A percentile compares a stretch with the other conserved stretches of the same genome.
These are phyloP conservation scores for Sarocladium oryzae DNA, from an alignment of 2,329 filamentous ascomycete species.

Conservation along the genomic window DNA sequence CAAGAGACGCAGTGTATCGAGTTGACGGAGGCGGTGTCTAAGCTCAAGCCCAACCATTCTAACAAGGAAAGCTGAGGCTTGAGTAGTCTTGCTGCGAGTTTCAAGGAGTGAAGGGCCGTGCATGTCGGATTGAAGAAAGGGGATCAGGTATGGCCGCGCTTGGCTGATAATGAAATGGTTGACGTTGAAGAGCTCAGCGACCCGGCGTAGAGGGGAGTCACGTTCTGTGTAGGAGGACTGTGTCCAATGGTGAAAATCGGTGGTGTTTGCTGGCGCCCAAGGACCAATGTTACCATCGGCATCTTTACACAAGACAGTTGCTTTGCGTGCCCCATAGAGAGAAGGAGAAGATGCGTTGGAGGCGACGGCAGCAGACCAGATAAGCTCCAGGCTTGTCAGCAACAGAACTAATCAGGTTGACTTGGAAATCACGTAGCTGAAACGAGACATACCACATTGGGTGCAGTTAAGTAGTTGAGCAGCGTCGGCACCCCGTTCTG, in stretches of 20 bases:
- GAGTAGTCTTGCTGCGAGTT: slow-evolving; percentile 52
- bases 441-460: slow-evolving; percentile 84
- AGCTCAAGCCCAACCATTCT: slow-evolving; percentile 70
- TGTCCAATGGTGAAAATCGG: slow-evolving; percentile 62
- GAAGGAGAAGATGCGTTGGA: slow-evolving; percentile 63
- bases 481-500: slow-evolving; percentile 74
- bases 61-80: slow-evolving; percentile 51
- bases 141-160: slow-evolving; percentile 81
- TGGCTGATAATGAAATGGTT: slow-evolving; percentile 95
- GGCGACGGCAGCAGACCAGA: slow-evolving; percentile 72
- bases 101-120: slow-evolving; percentile 63
- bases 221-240: slow-evolving; percentile 59
- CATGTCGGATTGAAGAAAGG: slow-evolving; percentile 75
- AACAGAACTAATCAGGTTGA: too few species aligned
- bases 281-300: slow-evolving; percentile 64
- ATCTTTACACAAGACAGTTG: slow-evolving; percentile 70
- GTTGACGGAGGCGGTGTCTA: slow-evolving; percentile 71
- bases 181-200: slow-evolving; percentile 82
- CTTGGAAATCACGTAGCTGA: too few species aligned
- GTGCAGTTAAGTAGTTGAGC: slow-evolving; percentile 87
- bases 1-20: slow-evolving; percentile 70
- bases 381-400: slow-evolving; percentile 44
- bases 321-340: slow-evolving; percentile 58
- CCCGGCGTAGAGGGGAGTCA: slow-evolving; percentile 59
- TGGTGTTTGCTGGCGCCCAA: slow-evolving; percentile 60